Evolutionary conservation across 805 yeast species (phyloP).

Genomic region (Naumovozyma baii): DNA sequence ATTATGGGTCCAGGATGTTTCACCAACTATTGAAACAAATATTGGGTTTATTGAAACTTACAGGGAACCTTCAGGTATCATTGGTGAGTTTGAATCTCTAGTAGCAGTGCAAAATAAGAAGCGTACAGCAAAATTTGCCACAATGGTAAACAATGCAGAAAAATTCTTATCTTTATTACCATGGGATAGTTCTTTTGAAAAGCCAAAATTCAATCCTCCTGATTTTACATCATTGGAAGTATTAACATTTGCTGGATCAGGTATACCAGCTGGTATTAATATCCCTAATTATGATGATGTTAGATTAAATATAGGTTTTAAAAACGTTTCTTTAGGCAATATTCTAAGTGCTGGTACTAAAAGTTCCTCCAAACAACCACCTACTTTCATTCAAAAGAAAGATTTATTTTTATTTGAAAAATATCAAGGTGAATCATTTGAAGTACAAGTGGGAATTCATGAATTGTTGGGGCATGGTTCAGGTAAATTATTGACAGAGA

Average conservation of each 20-base stretch:
- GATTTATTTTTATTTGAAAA: slow-evolving; percentile 53
- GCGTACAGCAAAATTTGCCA: slow-evolving; percentile 69
- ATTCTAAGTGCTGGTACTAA: slow-evolving; percentile 67
- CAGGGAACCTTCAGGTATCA: slow-evolving; percentile 83
- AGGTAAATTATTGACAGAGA: slow-evolving; percentile 64
- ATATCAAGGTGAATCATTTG: slow-evolving; percentile 75
- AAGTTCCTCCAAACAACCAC: slow-evolving; percentile 40
- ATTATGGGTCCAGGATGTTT: slow-evolving; percentile 78
- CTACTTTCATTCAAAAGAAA: slow-evolving; percentile 50
- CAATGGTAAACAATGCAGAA: slow-evolving; percentile 58
- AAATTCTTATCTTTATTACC: slow-evolving; percentile 59
- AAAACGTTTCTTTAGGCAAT: slow-evolving; percentile 83
- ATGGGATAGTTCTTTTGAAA: slow-evolving; percentile 69
- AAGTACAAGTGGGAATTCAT: slow-evolving; percentile 89
- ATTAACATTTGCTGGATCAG: slow-evolving; percentile 79
- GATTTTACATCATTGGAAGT: slow-evolving; percentile 89
- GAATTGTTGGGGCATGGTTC: slow-evolving; percentile 88
- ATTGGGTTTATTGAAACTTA: slow-evolving; percentile 89
- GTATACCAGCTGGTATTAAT: slow-evolving; percentile 88
- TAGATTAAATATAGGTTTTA: slow-evolving; percentile 73
- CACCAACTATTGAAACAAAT: slow-evolving; percentile 71
- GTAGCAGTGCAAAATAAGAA: slow-evolving; percentile 87
- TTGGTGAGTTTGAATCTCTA: slow-evolving; percentile 90
- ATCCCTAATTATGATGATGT: slow-evolving; percentile 90
- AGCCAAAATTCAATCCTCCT: slow-evolving; percentile 81